These are phyloP conservation scores for Astrothelium subdiscretum DNA, from an alignment of 495 filamentous ascomycete genomes.

Conservation along the genomic window DNA sequence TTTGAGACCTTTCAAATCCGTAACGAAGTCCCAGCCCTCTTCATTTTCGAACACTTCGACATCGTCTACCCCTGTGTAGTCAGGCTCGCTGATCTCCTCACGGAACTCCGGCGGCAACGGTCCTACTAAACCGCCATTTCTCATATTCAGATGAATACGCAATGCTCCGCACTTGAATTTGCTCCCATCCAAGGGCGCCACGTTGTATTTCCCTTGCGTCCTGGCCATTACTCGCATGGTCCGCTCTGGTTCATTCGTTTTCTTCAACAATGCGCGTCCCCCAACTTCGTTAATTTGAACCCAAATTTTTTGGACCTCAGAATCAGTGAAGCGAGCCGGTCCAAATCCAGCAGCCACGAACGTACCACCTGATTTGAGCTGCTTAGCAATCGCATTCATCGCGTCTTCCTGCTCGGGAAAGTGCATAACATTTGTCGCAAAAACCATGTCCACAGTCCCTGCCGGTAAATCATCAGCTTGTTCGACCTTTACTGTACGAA, in stretches of 20 bases:
- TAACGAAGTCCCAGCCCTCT: slow-evolving; percentile 11
- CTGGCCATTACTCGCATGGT: slow-evolving; percentile 3
- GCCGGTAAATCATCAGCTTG: slow-evolving; percentile 9
- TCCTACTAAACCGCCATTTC: neutral
- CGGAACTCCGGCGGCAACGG: slow-evolving; percentile 1
- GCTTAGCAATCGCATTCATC: slow-evolving; percentile 9
- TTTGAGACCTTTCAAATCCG: slow-evolving; percentile 5
- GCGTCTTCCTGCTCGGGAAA: slow-evolving; percentile 11
- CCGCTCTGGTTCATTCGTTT: neutral
- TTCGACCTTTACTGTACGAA: slow-evolving; percentile 9
- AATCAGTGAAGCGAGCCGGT: slow-evolving; percentile 8
- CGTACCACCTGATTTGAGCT: slow-evolving; percentile 16
- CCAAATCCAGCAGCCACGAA: slow-evolving; percentile 14
- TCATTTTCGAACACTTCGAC: slow-evolving; percentile 8
- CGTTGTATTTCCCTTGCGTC: slow-evolving; percentile 3
- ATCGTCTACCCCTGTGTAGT: slow-evolving; percentile 5
- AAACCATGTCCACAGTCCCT: slow-evolving; percentile 17
- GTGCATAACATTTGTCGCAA: slow-evolving; percentile 17
- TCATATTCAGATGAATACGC: slow-evolving; percentile 12
- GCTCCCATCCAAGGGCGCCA: slow-evolving; percentile 8
- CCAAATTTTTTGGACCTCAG: neutral
- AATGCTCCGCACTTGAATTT: slow-evolving; percentile 9
- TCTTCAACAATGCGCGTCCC: neutral
- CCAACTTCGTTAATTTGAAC: neutral
- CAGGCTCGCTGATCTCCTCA: neutral